Evolutionary conservation across 176 grass and related monocot genomes (phyloP), one percentile per base, ranked within the genome.

Genomic region (Lolium rigidum): DNA sequence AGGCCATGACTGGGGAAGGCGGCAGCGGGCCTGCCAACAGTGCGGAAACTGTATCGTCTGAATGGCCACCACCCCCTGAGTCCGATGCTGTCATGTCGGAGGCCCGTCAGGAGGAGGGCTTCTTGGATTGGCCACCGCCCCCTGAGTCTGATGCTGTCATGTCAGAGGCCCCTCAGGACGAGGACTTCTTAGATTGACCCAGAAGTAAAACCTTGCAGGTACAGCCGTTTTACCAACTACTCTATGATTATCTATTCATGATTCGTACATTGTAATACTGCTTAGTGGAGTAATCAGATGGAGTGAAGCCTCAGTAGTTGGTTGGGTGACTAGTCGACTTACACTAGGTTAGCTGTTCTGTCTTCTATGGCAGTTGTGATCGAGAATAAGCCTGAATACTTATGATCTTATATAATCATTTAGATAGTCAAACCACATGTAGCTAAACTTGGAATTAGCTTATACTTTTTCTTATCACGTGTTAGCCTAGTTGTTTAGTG

Each of bases 41-140:
- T 43, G 68, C 85, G 21, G 95, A 95, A 74, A 98, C 93, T 3
- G 89, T 92, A 17, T 95, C 93, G 18, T 93, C 91, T 13, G 91
- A 89, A 21, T 95, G 91, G 93, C 89, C 90, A 52, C 76, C 46
- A 14, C 81, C 82, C 62, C 88, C 82, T 26, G 92, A 95, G 20
- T 76, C 79, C 1, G 87, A 91, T 68, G 73, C 84, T 2, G 79
- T 91, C 50, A 86, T 93, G 89, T 91, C 91, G 2, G 93, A 98
- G 51, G 80, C 60, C 47, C 89, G 83, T 22, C 91, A 90, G 5
- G 66, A 26, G 31, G 89, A 89, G 41, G 52, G 51, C 54, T 86
- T 91, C 57, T 93, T 95, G 41, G 89, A 95, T 87, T 91, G 82
- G 92, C 11, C 26, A 35, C 31, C 31, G 2, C 31, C 31, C 31